Conservation (phyloP, 2,329 filamentous ascomycete genomes). For the Endocalyx cinctus region DNA sequence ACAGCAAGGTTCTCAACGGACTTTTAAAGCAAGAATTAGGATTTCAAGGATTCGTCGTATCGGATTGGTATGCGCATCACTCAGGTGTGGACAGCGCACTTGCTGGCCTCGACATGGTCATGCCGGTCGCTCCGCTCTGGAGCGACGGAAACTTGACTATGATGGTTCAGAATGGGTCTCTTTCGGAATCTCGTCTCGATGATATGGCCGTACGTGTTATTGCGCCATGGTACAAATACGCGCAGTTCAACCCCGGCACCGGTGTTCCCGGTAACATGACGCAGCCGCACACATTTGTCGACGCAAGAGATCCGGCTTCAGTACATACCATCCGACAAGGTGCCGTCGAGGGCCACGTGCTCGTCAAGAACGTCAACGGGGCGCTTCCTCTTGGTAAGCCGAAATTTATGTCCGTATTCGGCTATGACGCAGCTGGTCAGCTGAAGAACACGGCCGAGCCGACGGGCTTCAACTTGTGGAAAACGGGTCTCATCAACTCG, state of each 20-base stretch:
- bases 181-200: conserved; percentile 65
- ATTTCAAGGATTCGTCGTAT: conserved; percentile 65
- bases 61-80: conserved; percentile 67
- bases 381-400: conserved; percentile 60
- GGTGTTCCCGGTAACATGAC: no score
- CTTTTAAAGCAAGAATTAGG: conserved; percentile 59
- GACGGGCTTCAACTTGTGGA: no score
- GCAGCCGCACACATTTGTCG: conserved; percentile 38
- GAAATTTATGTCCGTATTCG: conserved; percentile 52
- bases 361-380: conserved; percentile 72
- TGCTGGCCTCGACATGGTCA: conserved; percentile 65
- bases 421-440: conserved; percentile 57
- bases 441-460: no score
- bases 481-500: no score
- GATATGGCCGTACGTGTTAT: no score
- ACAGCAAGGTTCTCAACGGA: conserved; percentile 64
- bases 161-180: conserved; percentile 71
- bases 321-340: conserved; percentile 42
- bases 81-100: conserved; percentile 49
- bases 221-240: no score
- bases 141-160: no score
- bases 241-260: no score
- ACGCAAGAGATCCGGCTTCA: conserved; percentile 44
- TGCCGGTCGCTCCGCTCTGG: no score
- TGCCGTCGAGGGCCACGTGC: conserved; percentile 61